Base-by-base conservation (phyloP, 768 basidiomycete genomes). In the Podaxis carcinomalis region DNA sequence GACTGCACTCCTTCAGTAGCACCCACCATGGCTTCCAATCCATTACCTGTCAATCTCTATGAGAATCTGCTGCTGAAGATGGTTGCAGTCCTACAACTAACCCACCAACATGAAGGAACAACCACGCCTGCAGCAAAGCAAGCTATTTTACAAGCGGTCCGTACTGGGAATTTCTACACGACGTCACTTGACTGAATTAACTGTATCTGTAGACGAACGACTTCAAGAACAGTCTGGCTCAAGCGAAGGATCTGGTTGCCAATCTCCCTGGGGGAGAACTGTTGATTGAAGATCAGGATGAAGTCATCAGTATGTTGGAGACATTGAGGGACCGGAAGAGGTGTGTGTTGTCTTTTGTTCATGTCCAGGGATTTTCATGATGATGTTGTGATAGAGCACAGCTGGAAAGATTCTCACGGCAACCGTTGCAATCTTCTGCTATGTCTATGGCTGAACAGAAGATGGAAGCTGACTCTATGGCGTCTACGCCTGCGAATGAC, bases 391-490 rank as follows among this genome's bases (percentile, higher is more conserved):
- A 11, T 57, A 90, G 88, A 44, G 77, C 78, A 39, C 83, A 86
- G 64, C 74, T 90, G 1, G 73, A 69, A 0, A 74, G 78, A 13
- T 89, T 90, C 64, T 71, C 84, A 2, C 52, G 36, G 19, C 59
- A 61, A 37, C 3, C 70, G 76, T 13, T 75, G 73, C 57, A 75
- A 76, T 19, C 67, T 13, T 70, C 74, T 6, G 64, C 70, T 3
- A 37, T 66, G 25, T 67, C 65, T 13, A 62, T 63, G 2, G 64
- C 63, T 11, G 73, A 77, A 23, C 49, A 66, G 4, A 79, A 77
- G 63, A 88, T 89, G 82, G 89, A 90, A 65, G 72, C 90, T 40
- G 89, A 91, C 68, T 91, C 89, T 13, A 86, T 84, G 60, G 89
- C 89, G 27, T 90, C 89, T 3, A 90, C 89, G 3, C 89, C 89